Evolutionary conservation across 164 flowering plant genomes (phyloP), one percentile per base, ranked within the genome.

Genomic region (Santalum album): DNA sequence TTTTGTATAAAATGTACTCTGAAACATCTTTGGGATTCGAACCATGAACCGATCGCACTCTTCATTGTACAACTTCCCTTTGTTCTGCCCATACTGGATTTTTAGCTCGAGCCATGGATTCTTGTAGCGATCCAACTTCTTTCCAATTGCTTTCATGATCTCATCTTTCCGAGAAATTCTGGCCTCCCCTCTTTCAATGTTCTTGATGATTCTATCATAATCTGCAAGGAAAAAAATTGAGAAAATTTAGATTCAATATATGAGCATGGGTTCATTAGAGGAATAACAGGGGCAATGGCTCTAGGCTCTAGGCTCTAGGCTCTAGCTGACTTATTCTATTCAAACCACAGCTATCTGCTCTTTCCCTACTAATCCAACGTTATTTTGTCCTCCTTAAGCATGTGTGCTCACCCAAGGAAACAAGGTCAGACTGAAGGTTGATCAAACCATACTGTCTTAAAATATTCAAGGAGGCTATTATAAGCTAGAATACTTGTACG

Each of bases 1-100:
- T 4, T n/a, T n/a, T n/a, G n/a, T n/a, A 9, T 9, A 29, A 29
- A 29, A 29, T 9, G 9, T 29, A 29, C 4, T 9, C 6, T 9
- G 9, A 29, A 29, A 29, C 9, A 29, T 29, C 9, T 9, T 19
- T 14, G 2, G 20, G 43, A 60, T 54, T 9, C 53, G 10, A 44
- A 94, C 99, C 99, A 94, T 94, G 75, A 90, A 94, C 11, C 97
- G 89, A 48, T 94, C 99, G 64, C 99, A 94, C 68, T 94, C 99
- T 78, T 94, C 99, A 75, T 90, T 94, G 75, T 90, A 94, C 64
- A 94, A 53, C 69, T 94, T 94, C 50, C 99, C 99, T 68, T 94
- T 94, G 73, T 94, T 94, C 70, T 94, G 99, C 39, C 99, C 99
- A 75, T 94, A 94, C 69, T 90, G 99, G 57, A 94, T 86, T 77